Evolutionary conservation across 208 protist species (phyloP).

Genomic region (Plasmodiophora brassicae): DNA sequence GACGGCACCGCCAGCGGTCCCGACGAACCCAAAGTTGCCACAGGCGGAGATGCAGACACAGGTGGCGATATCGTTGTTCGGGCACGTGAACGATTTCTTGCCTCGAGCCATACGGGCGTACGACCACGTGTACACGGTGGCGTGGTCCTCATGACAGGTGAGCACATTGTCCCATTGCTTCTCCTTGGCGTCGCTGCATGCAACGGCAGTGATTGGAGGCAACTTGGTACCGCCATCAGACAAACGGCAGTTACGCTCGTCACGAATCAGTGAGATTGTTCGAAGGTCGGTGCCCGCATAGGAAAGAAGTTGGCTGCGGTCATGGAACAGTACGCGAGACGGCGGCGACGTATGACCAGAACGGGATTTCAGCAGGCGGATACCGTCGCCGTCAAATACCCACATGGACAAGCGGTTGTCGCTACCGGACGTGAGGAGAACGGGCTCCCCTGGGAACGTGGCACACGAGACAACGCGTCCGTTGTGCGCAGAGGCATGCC

Average conservation of each 20-base stretch:
- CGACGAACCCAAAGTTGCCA: constrained; percentile 18
- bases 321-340: not conserved
- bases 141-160: constrained; percentile 6
- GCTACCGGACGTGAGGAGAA: not conserved
- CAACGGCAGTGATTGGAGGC: not conserved
- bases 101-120: not conserved
- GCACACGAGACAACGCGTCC: not conserved
- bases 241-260: not conserved
- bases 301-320: not conserved
- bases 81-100: not conserved
- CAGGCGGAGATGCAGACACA: not conserved
- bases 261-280: not conserved
- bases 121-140: not conserved
- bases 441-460: not conserved
- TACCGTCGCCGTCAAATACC: not conserved
- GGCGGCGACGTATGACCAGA: not conserved
- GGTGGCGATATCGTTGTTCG: not conserved
- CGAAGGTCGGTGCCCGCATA: not conserved
- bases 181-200: not conserved
- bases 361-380: not conserved
- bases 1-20: not conserved
- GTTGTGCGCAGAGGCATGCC: not conserved
- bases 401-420: constrained; percentile 14
- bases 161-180: constrained; percentile 2
- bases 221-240: not conserved